Evolutionary conservation across 805 yeast species (phyloP).

Genomic region (Starmerella apicola): DNA sequence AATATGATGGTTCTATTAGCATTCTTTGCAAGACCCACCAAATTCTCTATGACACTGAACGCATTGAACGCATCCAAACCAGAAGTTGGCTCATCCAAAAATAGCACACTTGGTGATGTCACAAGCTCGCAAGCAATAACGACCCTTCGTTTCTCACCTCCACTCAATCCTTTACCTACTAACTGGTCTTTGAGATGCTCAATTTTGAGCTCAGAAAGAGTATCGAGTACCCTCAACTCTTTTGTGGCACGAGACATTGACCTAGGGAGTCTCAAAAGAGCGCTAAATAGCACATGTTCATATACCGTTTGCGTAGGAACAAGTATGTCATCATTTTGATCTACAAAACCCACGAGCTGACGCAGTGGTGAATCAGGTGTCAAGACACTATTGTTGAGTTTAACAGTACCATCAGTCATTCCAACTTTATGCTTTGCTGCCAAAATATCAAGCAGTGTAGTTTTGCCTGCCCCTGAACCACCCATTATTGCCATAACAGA

Average conservation of each 20-base stretch:
- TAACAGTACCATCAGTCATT: conserved; percentile 47
- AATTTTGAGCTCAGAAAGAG: conserved; percentile 74
- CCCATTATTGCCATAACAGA: conserved; percentile 95
- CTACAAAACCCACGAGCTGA: conserved; percentile 81
- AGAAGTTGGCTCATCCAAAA: conserved; percentile 87
- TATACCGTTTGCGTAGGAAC: conserved; percentile 90
- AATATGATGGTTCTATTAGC: conserved; percentile 80
- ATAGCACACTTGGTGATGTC: conserved; percentile 71
- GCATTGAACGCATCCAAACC: conserved; percentile 94
- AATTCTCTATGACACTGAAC: conserved; percentile 72
- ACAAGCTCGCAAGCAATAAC: conserved; percentile 90
- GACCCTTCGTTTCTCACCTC: conserved; percentile 85
- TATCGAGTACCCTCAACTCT: conserved; percentile 67
- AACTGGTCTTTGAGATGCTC: conserved; percentile 68
- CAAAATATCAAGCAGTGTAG: conserved; percentile 79
- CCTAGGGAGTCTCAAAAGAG: conserved; percentile 73
- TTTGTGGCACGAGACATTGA: conserved; percentile 64
- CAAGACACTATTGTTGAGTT: conserved; percentile 50
- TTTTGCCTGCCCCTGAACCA: conserved; percentile 97
- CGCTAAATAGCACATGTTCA: conserved; percentile 89
- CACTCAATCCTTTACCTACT: conserved; percentile 88
- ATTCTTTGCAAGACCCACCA: conserved; percentile 66
- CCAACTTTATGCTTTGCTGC: conserved; percentile 86
- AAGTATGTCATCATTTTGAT: conserved; percentile 74
- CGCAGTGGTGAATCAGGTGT: conserved; percentile 24